These are phyloP conservation scores for Macrocystidia cucumis DNA, from an alignment of 1,284 basidiomycete species.

Conservation along the genomic window DNA sequence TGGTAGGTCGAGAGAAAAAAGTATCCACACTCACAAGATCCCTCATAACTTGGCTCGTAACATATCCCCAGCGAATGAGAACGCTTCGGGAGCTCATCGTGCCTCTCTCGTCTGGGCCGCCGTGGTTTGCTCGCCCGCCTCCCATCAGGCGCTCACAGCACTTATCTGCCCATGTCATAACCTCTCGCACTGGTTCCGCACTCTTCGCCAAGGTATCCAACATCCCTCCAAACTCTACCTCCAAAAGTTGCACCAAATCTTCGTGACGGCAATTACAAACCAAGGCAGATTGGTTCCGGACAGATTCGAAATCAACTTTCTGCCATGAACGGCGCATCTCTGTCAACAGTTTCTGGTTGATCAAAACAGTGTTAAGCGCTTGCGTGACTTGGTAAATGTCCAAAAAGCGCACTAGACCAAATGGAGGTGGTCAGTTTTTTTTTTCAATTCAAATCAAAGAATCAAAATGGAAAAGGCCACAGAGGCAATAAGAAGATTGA, in stretches of 20 bases:
- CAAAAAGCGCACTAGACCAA: slow-evolving; percentile 76
- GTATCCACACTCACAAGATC: slow-evolving; percentile 53
- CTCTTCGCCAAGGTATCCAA: slow-evolving; percentile 67
- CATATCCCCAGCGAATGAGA: slow-evolving; percentile 85
- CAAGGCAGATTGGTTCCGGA: slow-evolving; percentile 83
- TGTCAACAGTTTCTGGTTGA: slow-evolving; percentile 73
- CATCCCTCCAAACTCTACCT: slow-evolving; percentile 76
- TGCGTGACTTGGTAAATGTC: slow-evolving; percentile 88
- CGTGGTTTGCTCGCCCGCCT: slow-evolving; percentile 39
- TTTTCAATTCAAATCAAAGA: too few species aligned
- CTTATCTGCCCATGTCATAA: slow-evolving; percentile 86
- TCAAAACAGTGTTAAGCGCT: slow-evolving; percentile 76
- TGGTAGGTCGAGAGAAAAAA: slow-evolving; percentile 1
- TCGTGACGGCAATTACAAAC: slow-evolving; percentile 89
- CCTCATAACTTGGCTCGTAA: slow-evolving; percentile 85
- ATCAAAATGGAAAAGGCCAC: slow-evolving; percentile 6
- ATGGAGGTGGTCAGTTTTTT: too few species aligned
- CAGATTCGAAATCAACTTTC: slow-evolving; percentile 83
- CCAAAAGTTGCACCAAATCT: slow-evolving; percentile 75
- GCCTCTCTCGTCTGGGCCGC: slow-evolving; percentile 56
- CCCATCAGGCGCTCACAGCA: slow-evolving; percentile 81
- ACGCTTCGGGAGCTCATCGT: slow-evolving; percentile 83
- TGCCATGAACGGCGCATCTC: slow-evolving; percentile 85
- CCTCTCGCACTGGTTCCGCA: slow-evolving; percentile 74
- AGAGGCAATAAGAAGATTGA: slow-evolving; percentile 9